Evolutionary conservation across 305 asterid genomes (phyloP), one percentile per base, ranked within the genome.

Genomic region (Fraxinus baroniana): DNA sequence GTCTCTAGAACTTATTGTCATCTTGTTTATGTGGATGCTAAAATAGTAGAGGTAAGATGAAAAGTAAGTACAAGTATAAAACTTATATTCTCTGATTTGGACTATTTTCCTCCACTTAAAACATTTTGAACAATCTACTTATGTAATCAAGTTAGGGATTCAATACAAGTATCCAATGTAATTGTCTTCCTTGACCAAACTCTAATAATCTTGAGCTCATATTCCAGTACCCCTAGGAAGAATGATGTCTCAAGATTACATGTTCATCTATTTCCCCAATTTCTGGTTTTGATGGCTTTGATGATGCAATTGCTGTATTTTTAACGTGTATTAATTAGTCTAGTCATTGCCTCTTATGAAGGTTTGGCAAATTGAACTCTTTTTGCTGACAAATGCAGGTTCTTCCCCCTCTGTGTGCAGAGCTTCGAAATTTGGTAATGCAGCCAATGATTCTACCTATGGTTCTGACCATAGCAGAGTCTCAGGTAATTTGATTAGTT

Each of bases 331-430:
- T 32, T 79, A 74, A 5, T 35, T 66, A 49, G n/a, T 36, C 60
- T 77, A 7, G 81, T 60, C 49, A 77, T 85, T 87, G 79, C 78
- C 77, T 83, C 82, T 17, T 75, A 81, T 57, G 80, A 76, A 80
- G 80, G 76, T 81, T 82, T 8, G 28, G 77, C 77, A 78, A 79
- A 76, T 35, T 83, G 62, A 83, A 72, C 71, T 79, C 57, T 7
- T 86, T 44, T 71, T 57, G 76, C 49, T 74, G 78, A 80, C 81
- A 73, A 68, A 76, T 86, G 71, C 91, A 96, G 99, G 99, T 96
- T 89, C 99, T 96, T 85, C 99, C 99, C 80, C 99, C 99, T 75
- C 97, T 96, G 83, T 94, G 98, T 83, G 97, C 99, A 17, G 99
- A 96, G 90, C 99, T 96, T 46, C 91, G 99, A 39, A 96, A 96